Percentiles rank a stretch among this genome's conserved stretches.
Evolutionary conservation across 2,329 filamentous ascomycete species (phyloP).

Genomic region (Diaporthe citrichinensis): DNA sequence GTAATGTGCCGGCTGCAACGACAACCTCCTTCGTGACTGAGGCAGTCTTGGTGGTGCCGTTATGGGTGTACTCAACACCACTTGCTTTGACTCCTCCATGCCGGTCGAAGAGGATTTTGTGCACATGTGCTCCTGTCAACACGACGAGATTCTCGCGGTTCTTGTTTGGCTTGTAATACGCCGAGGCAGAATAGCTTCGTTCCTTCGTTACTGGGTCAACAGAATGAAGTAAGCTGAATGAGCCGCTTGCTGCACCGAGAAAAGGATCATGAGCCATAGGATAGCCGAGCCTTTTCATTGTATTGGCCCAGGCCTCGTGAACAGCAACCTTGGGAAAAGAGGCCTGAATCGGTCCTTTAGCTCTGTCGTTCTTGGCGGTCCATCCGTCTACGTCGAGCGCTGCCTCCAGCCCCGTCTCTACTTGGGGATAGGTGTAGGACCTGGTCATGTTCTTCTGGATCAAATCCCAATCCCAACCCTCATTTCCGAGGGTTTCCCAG

Average conservation of each 20-base stretch:
- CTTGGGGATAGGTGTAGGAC: background rate
- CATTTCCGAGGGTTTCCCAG: conserved; percentile 67
- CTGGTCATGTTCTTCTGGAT: conserved; percentile 49
- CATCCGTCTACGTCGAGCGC: conserved; percentile 48
- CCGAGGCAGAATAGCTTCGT: conserved; percentile 57
- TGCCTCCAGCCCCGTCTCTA: conserved; percentile 49
- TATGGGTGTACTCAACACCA: too few species aligned
- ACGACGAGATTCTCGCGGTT: conserved; percentile 44
- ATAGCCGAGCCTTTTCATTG: conserved; percentile 40
- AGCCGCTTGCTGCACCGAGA: conserved; percentile 51
- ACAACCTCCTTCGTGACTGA: too few species aligned
- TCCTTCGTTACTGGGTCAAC: conserved; percentile 56
- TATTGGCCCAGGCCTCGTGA: conserved; percentile 53
- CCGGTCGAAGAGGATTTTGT: too few species aligned
- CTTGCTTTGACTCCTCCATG: too few species aligned
- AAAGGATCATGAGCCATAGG: conserved; percentile 42
- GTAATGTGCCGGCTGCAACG: too few species aligned
- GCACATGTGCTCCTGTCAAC: too few species aligned
- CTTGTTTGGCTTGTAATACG: conserved; percentile 56
- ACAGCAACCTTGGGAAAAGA: conserved; percentile 50
- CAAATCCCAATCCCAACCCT: conserved; percentile 62
- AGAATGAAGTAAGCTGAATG: conserved; percentile 48
- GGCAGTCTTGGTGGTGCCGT: too few species aligned
- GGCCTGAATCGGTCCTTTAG: conserved; percentile 54
- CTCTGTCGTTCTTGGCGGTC: conserved; percentile 23